Base-by-base conservation (phyloP, 208 protist genomes). In the Porcisia hertigi region DNA sequence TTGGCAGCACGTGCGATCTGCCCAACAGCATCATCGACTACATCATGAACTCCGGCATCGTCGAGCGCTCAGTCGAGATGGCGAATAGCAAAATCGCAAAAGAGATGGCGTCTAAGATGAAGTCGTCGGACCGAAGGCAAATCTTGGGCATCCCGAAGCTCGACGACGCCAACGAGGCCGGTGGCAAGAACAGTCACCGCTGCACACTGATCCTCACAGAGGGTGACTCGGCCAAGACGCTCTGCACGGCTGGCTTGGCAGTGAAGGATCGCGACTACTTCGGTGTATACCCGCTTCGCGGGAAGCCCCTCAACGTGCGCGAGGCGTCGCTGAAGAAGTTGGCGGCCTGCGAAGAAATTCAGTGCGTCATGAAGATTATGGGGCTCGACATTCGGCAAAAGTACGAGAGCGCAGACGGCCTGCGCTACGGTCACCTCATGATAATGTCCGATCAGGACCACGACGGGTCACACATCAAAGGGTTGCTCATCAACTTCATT, bases 401-500 rank as follows among this genome's bases (percentile, higher is more conserved):
- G 69, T 99, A 99, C 89, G 86, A 79, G n/a, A 86, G 73, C 59
- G 65, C 84, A 0, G 92, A 98, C 43, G 78, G 82, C 30, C 88
- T 99, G 52, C 94, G 99, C 69, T 99, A 99, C 91, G 99, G 99
- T 9, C 94, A 98, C 69, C 79, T 99, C 43, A 99, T 99, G 99
- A 99, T 99, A 76, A 99, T 99, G 99, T 97, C 99, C 11, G 99
- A 99, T 95, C 99, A 99, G 89, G 99, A 99, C 96, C 94, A 99
- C 84, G 99, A 99, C 83, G 99, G 99, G 23, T 99, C 99, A 54
- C 99, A 99, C 92, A 99, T 99, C 86, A 99, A 99, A 84, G 99
- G 99, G 18, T 92, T 99, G 12, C 84, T 99, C 39, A 99, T 99
- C 84, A 99, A 99, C 91, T 98, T 99, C 69, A 94, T 99, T 54